Conservation (phyloP, 106 monocot species). For the Dendrobium officinale region DNA sequence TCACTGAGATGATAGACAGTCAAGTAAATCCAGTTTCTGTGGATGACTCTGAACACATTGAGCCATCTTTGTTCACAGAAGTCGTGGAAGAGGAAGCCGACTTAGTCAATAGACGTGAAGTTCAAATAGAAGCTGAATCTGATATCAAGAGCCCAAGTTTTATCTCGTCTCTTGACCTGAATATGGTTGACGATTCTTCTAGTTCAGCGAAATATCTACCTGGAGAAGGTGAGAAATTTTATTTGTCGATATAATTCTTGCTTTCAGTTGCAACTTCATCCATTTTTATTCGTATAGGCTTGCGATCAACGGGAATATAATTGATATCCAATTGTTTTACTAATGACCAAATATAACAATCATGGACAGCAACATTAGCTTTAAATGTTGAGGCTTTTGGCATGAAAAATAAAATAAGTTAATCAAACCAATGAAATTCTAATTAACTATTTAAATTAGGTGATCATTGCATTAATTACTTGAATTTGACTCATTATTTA, state of each 20-base stretch:
- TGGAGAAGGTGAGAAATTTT: neutral
- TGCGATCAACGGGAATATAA: neutral
- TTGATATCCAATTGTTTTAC: neutral
- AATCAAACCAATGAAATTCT: neutral
- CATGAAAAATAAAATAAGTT: neutral
- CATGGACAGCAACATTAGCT: neutral
- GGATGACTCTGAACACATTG: neutral
- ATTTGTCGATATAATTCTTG: neutral
- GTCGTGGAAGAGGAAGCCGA: neutral
- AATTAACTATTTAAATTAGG: neutral
- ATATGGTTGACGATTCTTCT: neutral
- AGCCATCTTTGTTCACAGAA: neutral
- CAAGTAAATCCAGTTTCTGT: neutral
- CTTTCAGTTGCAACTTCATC: neutral
- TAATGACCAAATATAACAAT: neutral
- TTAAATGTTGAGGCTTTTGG: neutral
- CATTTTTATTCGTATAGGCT: neutral
- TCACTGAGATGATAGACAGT: slow-evolving; percentile 4
- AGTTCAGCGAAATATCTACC: neutral
- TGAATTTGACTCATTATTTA: neutral
- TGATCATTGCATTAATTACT: neutral
- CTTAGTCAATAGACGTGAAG: neutral
- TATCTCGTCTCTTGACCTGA: neutral
- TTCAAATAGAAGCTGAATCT: neutral
- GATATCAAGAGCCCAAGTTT: neutral